Conservation (phyloP, 495 filamentous ascomycete species). For the Tuber indicum region DNA sequence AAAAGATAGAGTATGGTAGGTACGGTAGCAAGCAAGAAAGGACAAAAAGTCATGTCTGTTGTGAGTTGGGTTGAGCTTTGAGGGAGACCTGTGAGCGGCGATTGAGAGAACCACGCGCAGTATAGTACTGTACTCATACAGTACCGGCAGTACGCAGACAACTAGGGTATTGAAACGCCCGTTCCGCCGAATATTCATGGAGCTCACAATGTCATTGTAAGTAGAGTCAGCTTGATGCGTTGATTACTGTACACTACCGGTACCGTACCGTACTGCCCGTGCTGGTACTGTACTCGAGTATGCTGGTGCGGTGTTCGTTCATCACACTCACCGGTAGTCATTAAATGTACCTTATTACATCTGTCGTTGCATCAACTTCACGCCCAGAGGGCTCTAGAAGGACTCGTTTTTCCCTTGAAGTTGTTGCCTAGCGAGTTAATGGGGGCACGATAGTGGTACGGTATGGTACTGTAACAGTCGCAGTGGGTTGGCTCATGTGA, state of each 20-base stretch:
- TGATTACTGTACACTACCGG: background rate
- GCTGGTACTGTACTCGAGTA: background rate
- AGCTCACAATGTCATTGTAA: background rate
- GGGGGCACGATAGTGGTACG: background rate
- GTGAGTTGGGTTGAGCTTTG: background rate
- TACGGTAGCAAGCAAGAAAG: background rate
- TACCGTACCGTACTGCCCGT: background rate
- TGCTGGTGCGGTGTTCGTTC: background rate
- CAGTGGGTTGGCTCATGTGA: background rate
- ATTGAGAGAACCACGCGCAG: background rate
- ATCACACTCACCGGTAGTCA: background rate
- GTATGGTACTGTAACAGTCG: background rate
- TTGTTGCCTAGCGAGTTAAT: background rate
- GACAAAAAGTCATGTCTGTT: background rate
- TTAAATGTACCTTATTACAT: background rate
- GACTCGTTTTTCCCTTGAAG: background rate
- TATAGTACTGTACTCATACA: background rate
- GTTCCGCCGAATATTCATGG: background rate
- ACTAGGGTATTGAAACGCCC: background rate
- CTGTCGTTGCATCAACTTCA: background rate
- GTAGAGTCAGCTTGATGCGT: background rate
- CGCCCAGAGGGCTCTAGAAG: background rate
- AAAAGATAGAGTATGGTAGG: background rate
- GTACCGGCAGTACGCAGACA: background rate
- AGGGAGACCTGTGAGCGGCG: background rate